Evolutionary conservation across 2,329 filamentous ascomycete genomes (phyloP).

Genomic region (Teratosphaeria destructans): DNA sequence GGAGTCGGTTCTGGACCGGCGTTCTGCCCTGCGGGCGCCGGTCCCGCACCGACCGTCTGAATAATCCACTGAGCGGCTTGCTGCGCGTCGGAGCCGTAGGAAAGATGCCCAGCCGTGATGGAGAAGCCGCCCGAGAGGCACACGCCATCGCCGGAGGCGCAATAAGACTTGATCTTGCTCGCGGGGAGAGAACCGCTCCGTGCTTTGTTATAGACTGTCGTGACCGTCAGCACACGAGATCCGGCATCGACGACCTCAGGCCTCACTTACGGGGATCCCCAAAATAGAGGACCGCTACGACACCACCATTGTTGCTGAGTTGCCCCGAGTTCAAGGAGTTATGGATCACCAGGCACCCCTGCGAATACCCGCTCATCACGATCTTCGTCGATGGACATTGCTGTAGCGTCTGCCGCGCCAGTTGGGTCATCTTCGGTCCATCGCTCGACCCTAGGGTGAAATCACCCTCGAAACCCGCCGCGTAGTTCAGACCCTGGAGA

Average conservation of each 20-base stretch:
- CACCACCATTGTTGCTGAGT: conserved; percentile 1
- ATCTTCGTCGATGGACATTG: conserved; percentile 20
- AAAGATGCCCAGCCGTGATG: conserved; percentile 17
- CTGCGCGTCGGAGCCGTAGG: neutral
- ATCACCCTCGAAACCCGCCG: conserved; percentile 26
- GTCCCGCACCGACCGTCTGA: neutral
- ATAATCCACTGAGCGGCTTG: neutral
- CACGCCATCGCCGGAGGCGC: conserved; percentile 20
- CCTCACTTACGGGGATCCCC: conserved; percentile 15
- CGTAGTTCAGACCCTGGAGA: conserved; percentile 46
- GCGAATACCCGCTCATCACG: conserved; percentile 18
- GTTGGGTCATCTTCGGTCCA: conserved; percentile 13
- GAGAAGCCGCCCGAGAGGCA: conserved; percentile 15
- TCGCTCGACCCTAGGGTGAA: conserved; percentile 9
- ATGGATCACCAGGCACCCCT: conserved; percentile 16
- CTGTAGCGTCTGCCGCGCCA: conserved; percentile 11
- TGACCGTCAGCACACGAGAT: neutral
- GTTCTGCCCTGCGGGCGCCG: too few relatives aligned
- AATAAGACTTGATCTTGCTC: conserved; percentile 18
- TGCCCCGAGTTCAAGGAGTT: conserved; percentile 10
- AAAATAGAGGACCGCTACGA: conserved; percentile 19
- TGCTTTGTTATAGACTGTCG: conserved; percentile 5
- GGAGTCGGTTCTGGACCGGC: too few relatives aligned
- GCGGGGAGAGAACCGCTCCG: conserved; percentile 13
- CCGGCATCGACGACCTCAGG: neutral